phyloP scores from a whole-genome alignment of 345 rosid genomes.

The Adansonia digitata region DNA sequence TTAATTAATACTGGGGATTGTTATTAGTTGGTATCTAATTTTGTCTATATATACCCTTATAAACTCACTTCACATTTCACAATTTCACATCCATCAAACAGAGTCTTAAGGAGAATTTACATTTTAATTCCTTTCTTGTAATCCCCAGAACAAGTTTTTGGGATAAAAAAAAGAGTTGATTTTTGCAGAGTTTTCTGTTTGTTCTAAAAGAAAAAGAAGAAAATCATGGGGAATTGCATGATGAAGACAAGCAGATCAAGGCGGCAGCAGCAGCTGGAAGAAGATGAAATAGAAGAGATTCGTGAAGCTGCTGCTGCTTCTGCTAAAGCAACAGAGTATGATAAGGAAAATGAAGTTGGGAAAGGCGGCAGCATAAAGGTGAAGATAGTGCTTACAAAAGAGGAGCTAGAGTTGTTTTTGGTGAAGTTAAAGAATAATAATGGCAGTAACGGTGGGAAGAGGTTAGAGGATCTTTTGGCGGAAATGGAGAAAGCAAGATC shows the following conservation, averaged over 20 bases:
- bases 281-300: slow-evolving; percentile 5
- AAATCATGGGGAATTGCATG: slow-evolving; percentile 21
- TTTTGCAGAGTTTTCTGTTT: not conserved
- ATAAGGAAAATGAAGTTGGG: slow-evolving; percentile 6
- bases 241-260: slow-evolving; percentile 11
- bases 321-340: no score
- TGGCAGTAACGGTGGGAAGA: not conserved
- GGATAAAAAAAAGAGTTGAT: not conserved
- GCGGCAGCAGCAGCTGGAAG: not conserved
- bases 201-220: not conserved
- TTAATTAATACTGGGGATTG: not conserved
- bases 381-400: slow-evolving; percentile 70
- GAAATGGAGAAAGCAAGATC: slow-evolving; percentile 14
- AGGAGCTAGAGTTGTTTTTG: slow-evolving; percentile 64
- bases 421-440: slow-evolving; percentile 30
- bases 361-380: slow-evolving; percentile 49
- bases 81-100: not conserved
- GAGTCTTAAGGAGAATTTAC: not conserved
- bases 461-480: slow-evolving; percentile 5
- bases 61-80: not conserved
- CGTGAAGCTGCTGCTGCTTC: not conserved
- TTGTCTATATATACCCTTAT: not conserved
- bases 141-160: not conserved
- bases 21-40: not conserved
- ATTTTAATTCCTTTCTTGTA: not conserved